These are phyloP conservation scores for Erodium maritimum DNA, from an alignment of 345 rosid genomes.

Conservation along the genomic window DNA sequence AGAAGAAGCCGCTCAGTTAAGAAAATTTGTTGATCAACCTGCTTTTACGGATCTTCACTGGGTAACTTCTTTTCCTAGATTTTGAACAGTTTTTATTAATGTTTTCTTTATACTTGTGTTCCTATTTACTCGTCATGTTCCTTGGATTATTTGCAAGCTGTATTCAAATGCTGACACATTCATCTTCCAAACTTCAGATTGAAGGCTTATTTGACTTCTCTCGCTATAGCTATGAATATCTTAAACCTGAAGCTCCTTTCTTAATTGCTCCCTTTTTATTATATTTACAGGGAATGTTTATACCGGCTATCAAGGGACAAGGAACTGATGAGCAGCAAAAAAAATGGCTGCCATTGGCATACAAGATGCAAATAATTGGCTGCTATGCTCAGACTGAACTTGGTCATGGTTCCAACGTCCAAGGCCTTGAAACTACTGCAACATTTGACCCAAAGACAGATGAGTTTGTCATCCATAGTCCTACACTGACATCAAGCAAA, in stretches of 20 bases:
- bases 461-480: conserved; percentile 81
- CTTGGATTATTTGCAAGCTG: too few relatives aligned
- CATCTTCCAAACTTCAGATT: not conserved
- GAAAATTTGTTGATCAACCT: conserved; percentile 73
- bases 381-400: conserved; percentile 99
- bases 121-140: too few relatives aligned
- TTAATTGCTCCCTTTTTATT: not conserved
- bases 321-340: conserved; percentile 93
- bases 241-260: too few relatives aligned
- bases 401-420: conserved; percentile 98
- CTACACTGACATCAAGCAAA: conserved; percentile 86
- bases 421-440: conserved; percentile 97
- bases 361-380: conserved; percentile 93
- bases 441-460: conserved; percentile 88
- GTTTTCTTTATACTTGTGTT: too few relatives aligned
- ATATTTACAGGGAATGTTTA: conserved; percentile 69
- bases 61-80: conserved; percentile 26
- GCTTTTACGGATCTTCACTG: conserved; percentile 90
- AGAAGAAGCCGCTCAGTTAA: conserved; percentile 59
- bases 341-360: conserved; percentile 87
- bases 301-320: conserved; percentile 91
- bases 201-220: too few relatives aligned
- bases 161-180: not conserved
- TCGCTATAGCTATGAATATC: too few relatives aligned
- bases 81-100: too few relatives aligned